Base-by-base conservation (phyloP, 139 green algal species). In the Chlorella sp. region DNA sequence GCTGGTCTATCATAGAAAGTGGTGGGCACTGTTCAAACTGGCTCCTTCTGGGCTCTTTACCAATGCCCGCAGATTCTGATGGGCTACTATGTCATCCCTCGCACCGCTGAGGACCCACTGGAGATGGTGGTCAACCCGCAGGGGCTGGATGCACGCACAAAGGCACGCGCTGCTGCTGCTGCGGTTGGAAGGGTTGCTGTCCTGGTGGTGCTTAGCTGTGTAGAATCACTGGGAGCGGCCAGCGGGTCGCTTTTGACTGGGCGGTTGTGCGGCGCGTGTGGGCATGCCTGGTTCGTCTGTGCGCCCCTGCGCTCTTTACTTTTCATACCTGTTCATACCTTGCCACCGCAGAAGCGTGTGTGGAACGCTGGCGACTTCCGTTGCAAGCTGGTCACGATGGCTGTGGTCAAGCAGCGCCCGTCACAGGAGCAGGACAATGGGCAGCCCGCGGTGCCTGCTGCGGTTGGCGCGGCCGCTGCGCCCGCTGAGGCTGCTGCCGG, bases 81-180 rank as follows among this genome's bases (percentile, higher is more conserved):
- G 68, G 91, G 91, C 38, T 94, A 86, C 67, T 94, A 93, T 81
- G 36, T 38, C 16, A 78, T 94, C 39, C 89, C 91, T 0, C 36
- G 56, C 13, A 36, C 63, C 12, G 34, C 85, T 30, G 86, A 89
- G 44, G n/a, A 74, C 47, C 84, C 90, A 1, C 78, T 92, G 32
- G 69, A 89, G 0, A 81, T 86, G 20, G 76, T 88, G 36, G 60
- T 93, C 32, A 90, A 92, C 78, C 90, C 89, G 1, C 30, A 80
- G 12, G 86, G 88, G n/a, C 57, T 60, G 55, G 32, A 64, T 16
- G 2, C 34, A 41, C 64, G 79, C 41, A 72, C 11, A 18, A 38
- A 69, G 74, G 51, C 17, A 20, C 69, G 74, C 47, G 1, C 32
- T 51, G 44, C n/a, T 28, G n/a, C 55, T 13, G 25, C 15, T 21